Evolutionary conservation across 306 rosid genomes (phyloP).

Genomic region (Fragaria nilgerrensis): DNA sequence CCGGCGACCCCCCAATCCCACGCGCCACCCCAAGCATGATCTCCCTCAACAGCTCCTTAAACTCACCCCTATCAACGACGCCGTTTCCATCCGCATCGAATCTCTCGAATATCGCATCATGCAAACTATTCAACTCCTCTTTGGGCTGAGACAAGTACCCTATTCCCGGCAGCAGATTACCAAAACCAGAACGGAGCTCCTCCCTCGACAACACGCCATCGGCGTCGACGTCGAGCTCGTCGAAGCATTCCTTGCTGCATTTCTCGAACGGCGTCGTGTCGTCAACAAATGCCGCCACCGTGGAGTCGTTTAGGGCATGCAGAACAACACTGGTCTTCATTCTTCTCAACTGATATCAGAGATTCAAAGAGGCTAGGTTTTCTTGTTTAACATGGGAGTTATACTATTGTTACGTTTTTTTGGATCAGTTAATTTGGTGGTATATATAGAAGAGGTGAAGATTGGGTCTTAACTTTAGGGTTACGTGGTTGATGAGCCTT

Average conservation of each 20-base stretch:
- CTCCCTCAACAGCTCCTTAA: conserved; percentile 44
- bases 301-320: conserved; percentile 41
- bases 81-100: conserved; percentile 52
- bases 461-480: neutral
- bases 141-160: conserved; percentile 30
- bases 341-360: neutral
- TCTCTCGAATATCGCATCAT: conserved; percentile 35
- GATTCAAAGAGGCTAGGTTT: neutral
- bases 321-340: conserved; percentile 28
- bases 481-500: conserved; percentile 11
- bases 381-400: neutral
- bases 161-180: conserved; percentile 33
- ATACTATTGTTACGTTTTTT: neutral
- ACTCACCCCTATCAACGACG: conserved; percentile 34
- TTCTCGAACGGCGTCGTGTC: conserved; percentile 36
- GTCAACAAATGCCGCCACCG: conserved; percentile 36
- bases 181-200: conserved; percentile 32
- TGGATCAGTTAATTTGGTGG: neutral
- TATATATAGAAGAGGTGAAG: neutral
- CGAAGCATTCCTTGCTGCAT: conserved; percentile 40
- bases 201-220: conserved; percentile 46
- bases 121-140: conserved; percentile 17
- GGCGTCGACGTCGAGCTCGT: conserved; percentile 34
- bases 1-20: conserved; percentile 57
- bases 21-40: conserved; percentile 60